Percentiles rank a stretch among this genome's conserved stretches.
Conservation (phyloP, 768 basidiomycete species). For the Daedaleopsis nitida region DNA sequence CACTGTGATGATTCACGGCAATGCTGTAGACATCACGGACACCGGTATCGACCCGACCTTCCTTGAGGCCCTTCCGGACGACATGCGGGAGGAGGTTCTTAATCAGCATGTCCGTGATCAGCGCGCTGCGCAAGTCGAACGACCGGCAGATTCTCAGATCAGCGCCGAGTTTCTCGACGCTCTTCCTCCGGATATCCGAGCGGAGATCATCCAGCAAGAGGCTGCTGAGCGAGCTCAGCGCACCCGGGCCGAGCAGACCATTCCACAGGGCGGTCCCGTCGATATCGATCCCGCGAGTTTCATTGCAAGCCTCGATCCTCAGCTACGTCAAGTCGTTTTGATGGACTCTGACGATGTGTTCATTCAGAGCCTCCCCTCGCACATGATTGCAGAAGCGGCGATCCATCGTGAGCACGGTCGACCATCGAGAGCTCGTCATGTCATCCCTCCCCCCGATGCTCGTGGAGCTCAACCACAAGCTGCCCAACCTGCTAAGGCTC, state of each 20-base stretch:
- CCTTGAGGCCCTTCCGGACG: conserved; percentile 95
- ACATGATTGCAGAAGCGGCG: conserved; percentile 85
- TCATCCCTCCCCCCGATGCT: conserved; percentile 7
- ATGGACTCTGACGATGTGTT: conserved; percentile 88
- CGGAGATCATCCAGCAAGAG: conserved; percentile 96
- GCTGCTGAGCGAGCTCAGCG: conserved; percentile 71
- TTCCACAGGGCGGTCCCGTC: conserved; percentile 47
- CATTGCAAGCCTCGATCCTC: conserved; percentile 89
- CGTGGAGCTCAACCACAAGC: conserved; percentile 13
- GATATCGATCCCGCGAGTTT: conserved; percentile 91
- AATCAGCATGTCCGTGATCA: conserved; percentile 97
- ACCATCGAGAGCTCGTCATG: conserved; percentile 12
- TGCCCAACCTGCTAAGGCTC: conserved; percentile 47
- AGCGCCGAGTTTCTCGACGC: conserved; percentile 96
- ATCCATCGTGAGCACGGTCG: conserved; percentile 59
- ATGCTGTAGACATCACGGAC: conserved; percentile 94
- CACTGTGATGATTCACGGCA: conserved; percentile 90
- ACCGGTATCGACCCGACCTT: conserved; percentile 98
- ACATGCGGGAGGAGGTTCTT: conserved; percentile 97
- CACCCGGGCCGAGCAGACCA: conserved; percentile 44
- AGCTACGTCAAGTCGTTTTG: conserved; percentile 86
- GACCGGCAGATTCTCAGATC: conserved; percentile 83
- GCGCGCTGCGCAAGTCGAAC: conserved; percentile 73
- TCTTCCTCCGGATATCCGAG: conserved; percentile 92
- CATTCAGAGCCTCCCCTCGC: conserved; percentile 76